Conservation (phyloP, 1,284 basidiomycete genomes). For the Gymnopus androsaceus region DNA sequence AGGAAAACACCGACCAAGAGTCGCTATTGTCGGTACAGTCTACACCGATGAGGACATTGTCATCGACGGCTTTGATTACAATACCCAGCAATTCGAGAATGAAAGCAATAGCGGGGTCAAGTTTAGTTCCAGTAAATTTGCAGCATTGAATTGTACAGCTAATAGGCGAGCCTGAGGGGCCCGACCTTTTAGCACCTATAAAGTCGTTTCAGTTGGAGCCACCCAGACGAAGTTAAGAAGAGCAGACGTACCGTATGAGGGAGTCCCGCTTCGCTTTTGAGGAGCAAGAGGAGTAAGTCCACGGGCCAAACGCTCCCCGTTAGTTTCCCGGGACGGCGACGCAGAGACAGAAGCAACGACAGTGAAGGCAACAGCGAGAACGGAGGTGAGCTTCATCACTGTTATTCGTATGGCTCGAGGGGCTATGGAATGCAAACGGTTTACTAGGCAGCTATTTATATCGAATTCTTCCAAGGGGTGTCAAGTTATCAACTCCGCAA, state of each 20-base stretch:
- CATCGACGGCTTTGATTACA: conserved; percentile 1
- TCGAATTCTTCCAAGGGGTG: no score
- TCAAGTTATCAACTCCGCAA: no score
- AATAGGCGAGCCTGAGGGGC: conserved; percentile 31
- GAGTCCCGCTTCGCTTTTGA: conserved; percentile 30
- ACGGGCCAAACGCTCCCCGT: conserved; percentile 50
- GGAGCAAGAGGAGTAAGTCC: conserved; percentile 43
- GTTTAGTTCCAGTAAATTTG: conserved; percentile 29
- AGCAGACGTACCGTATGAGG: conserved; percentile 28
- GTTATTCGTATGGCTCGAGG: no score
- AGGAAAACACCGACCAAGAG: conserved; percentile 43
- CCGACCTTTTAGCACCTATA: conserved; percentile 29
- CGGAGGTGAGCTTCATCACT: no score
- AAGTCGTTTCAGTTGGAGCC: no score
- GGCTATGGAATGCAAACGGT: no score
- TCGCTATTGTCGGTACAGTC: conserved; percentile 36
- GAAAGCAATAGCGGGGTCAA: conserved; percentile 3
- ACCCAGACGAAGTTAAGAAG: background rate
- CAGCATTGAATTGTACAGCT: conserved; percentile 48
- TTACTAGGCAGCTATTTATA: no score
- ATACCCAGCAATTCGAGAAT: conserved; percentile 33
- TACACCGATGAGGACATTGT: conserved; percentile 35
- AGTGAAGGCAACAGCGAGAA: no score
- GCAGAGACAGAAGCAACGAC: no score
- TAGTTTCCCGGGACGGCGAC: no score